These are phyloP conservation scores for Smittium mucronatum DNA, from an alignment of 371 early-diverging fungal species.

Conservation along the genomic window DNA sequence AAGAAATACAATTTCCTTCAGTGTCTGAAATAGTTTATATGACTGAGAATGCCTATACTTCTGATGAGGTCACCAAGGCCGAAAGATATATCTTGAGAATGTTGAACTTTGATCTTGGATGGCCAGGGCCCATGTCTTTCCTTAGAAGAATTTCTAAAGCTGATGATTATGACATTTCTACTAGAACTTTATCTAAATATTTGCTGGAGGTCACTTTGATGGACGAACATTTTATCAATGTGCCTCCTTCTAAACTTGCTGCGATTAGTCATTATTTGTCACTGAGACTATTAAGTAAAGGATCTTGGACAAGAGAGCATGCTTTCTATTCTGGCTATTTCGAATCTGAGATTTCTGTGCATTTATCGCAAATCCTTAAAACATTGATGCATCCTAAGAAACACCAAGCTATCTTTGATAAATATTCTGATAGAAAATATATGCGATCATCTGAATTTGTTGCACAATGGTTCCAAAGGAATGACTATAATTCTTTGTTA, in stretches of 20 bases:
- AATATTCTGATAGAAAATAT: too few species aligned
- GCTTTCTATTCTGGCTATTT: slow-evolving; percentile 34
- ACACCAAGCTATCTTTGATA: too few species aligned
- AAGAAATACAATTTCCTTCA: too few species aligned
- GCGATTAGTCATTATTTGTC: slow-evolving; percentile 78
- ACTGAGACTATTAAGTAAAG: slow-evolving; percentile 59
- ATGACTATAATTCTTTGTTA: too few species aligned
- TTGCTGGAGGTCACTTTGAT: slow-evolving; percentile 88
- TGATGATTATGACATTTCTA: slow-evolving; percentile 73
- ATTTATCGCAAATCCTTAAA: too few species aligned
- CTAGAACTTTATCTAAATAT: slow-evolving; percentile 87
- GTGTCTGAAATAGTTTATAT: too few species aligned
- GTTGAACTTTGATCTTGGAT: slow-evolving; percentile 68
- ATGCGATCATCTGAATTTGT: too few species aligned
- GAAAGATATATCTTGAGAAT: slow-evolving; percentile 76
- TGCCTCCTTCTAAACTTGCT: slow-evolving; percentile 65
- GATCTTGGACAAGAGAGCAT: slow-evolving; percentile 47
- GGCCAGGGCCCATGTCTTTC: slow-evolving; percentile 82
- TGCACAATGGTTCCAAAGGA: too few species aligned
- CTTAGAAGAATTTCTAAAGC: slow-evolving; percentile 76
- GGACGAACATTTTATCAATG: slow-evolving; percentile 67
- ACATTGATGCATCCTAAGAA: too few species aligned
- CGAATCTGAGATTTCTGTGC: slow-evolving; percentile 45
- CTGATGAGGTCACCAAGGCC: slow-evolving; percentile 71
- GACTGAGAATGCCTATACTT: too few species aligned